Conservation (phyloP, 495 filamentous ascomycete genomes). For the Chaetomium cochliodes region DNA sequence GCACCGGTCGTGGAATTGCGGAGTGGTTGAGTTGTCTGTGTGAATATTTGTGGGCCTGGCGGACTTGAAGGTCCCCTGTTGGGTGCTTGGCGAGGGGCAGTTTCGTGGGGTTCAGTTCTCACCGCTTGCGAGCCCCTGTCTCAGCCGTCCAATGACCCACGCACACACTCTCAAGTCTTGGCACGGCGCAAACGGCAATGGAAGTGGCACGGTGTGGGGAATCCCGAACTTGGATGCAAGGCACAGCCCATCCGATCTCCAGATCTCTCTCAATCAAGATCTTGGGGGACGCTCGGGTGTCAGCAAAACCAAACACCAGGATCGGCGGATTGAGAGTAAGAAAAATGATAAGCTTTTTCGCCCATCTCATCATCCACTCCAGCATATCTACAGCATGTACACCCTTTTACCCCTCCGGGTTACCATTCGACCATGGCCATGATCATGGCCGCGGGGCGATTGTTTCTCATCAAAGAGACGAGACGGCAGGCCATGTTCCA, state of each 20-base stretch:
- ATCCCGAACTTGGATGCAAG: not conserved
- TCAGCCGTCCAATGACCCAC: not conserved
- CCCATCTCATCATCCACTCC: too few relatives aligned
- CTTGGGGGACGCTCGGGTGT: not conserved
- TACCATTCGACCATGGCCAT: not conserved
- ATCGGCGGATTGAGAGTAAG: too few relatives aligned
- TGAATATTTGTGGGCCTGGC: not conserved
- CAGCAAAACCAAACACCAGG: too few relatives aligned
- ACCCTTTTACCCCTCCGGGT: too few relatives aligned
- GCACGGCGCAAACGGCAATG: not conserved
- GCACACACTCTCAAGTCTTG: not conserved
- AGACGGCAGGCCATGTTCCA: not conserved
- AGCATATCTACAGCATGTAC: too few relatives aligned
- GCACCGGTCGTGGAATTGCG: not conserved
- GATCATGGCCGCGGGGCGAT: not conserved
- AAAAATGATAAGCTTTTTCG: too few relatives aligned
- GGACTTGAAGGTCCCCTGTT: not conserved
- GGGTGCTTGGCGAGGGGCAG: not conserved
- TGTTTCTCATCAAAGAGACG: not conserved
- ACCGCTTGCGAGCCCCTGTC: slow-evolving; percentile 1
- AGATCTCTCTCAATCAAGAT: not conserved
- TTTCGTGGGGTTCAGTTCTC: not conserved
- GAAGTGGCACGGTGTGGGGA: not conserved
- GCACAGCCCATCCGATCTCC: not conserved
- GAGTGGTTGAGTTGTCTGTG: not conserved